Evolutionary conservation across 495 filamentous ascomycete species (phyloP).

Genomic region (Aspergillus egyptiacus): DNA sequence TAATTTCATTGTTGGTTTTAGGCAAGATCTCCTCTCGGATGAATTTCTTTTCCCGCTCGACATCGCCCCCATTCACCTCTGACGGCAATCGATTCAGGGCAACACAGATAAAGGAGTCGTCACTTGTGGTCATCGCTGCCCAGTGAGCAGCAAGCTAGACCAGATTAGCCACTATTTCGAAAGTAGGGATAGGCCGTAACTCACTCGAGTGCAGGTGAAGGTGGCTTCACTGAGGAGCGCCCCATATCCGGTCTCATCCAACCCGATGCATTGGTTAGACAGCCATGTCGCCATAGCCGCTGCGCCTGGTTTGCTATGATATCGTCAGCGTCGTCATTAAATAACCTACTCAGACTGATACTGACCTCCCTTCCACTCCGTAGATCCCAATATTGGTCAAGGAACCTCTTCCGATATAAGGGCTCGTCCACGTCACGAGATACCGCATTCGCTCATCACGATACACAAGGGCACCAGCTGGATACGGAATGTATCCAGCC

Average conservation of each 20-base stretch:
- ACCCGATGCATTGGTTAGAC: conserved; percentile 34
- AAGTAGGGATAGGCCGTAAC: not conserved
- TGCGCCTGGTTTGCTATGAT: conserved; percentile 39
- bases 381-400: conserved; percentile 37
- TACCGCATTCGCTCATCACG: conserved; percentile 40
- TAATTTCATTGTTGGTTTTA: conserved; percentile 19
- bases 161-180: not conserved
- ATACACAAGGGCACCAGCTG: conserved; percentile 41
- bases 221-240: conserved; percentile 33
- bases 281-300: conserved; percentile 39
- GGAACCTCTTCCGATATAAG: conserved; percentile 29
- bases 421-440: conserved; percentile 44
- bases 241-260: conserved; percentile 33
- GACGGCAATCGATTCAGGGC: conserved; percentile 40
- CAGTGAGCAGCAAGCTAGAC: conserved; percentile 38
- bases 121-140: conserved; percentile 29
- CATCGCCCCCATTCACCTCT: conserved; percentile 25
- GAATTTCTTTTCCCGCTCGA: conserved; percentile 28
- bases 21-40: conserved; percentile 33
- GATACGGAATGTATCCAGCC: conserved; percentile 43
- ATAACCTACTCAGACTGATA: not conserved
- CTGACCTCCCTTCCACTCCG: conserved; percentile 39
- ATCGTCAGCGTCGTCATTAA: not conserved
- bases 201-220: conserved; percentile 32
- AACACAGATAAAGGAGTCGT: conserved; percentile 29